A percentile compares a stretch with the other conserved stretches of the same genome.
Evolutionary conservation across 1,284 basidiomycete species (phyloP).

Genomic region (Mycena sp.): DNA sequence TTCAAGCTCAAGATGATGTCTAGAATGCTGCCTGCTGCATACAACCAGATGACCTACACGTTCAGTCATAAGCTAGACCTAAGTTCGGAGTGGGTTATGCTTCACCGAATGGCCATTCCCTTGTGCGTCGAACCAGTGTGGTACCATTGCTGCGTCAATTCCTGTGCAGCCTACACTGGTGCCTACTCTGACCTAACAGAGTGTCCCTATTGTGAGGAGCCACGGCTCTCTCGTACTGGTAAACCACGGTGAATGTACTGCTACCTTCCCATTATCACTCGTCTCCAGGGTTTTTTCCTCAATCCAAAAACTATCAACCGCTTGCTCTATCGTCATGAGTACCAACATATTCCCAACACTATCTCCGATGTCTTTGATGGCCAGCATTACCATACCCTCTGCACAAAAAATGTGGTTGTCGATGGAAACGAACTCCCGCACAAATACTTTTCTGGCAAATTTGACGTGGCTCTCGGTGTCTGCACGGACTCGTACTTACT

Average conservation of each 20-base stretch:
- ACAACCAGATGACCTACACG: not conserved
- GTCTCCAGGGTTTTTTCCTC: constrained; percentile 36
- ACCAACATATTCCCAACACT: constrained; percentile 38
- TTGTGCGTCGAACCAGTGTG: not conserved
- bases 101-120: constrained; percentile 1
- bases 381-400: constrained; percentile 2
- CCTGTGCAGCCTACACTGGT: constrained; percentile 43
- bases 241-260: constrained; percentile 36
- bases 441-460: constrained; percentile 28
- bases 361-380: constrained; percentile 11
- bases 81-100: constrained; percentile 6
- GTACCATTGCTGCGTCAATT: constrained; percentile 31
- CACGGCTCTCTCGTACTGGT: constrained; percentile 32
- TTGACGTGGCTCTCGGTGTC: constrained; percentile 12
- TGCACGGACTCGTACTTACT: constrained; percentile 22
- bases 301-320: constrained; percentile 29
- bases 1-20: not conserved
- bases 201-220: constrained; percentile 46
- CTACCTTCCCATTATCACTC: constrained; percentile 46
- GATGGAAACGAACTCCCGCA: constrained; percentile 1
- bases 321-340: constrained; percentile 31
- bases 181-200: constrained; percentile 28
- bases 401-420: not conserved
- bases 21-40: not conserved
- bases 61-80: not conserved